Conservation (phyloP, 202 grass and related monocot species). For the Bolboschoenoplectus hybrid region DNA sequence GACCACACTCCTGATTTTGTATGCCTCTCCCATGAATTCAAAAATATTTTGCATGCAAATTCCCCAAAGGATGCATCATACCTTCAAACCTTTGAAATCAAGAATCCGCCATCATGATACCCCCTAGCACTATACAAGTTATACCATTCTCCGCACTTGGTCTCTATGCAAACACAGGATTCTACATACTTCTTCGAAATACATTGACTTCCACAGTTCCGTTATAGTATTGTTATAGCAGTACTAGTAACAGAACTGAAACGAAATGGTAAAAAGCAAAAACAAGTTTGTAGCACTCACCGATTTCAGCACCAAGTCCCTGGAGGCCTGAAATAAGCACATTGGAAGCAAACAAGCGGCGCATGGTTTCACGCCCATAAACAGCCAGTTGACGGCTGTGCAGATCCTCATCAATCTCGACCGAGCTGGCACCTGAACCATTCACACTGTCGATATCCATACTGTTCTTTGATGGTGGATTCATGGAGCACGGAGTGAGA, state of each 20-base stretch:
- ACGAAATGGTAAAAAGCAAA: neutral
- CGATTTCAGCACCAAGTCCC: slow-evolving; percentile 50
- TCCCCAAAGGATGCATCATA: neutral
- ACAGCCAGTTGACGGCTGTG: slow-evolving; percentile 38
- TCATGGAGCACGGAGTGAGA: slow-evolving; percentile 10
- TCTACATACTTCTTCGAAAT: neutral
- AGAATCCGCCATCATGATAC: neutral
- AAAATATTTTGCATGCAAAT: neutral
- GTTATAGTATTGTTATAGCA: slow-evolving; percentile 20
- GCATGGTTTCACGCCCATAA: slow-evolving; percentile 51
- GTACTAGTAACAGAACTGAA: slow-evolving; percentile 18
- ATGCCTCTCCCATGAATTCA: neutral
- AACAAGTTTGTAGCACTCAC: neutral
- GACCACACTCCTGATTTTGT: neutral
- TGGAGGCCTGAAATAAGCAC: slow-evolving; percentile 50
- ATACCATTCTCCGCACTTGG: neutral
- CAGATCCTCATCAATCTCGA: slow-evolving; percentile 40
- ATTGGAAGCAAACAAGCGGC: slow-evolving; percentile 47
- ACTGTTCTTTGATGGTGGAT: slow-evolving; percentile 30
- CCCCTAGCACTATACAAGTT: neutral
- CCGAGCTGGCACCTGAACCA: neutral
- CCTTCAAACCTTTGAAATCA: neutral
- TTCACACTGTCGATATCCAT: slow-evolving; percentile 8
- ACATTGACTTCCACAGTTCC: neutral
- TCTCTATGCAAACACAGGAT: neutral